Conservation (phyloP, 1,284 basidiomycete genomes). For the Cutaneotrichosporon sp. region DNA sequence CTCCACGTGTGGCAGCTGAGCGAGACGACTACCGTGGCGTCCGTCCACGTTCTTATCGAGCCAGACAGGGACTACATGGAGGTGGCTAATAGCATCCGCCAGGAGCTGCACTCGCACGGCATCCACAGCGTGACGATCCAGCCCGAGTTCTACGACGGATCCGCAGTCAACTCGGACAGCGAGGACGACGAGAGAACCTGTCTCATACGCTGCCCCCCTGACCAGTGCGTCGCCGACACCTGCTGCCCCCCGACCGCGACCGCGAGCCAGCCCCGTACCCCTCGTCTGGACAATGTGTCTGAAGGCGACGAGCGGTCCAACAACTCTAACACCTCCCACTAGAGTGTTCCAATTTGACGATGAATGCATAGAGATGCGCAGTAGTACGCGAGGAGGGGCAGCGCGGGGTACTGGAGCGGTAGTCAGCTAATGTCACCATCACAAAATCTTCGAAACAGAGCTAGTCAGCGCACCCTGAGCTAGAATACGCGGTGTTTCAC, state of each 20-base stretch:
- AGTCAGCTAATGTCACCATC: too few species aligned
- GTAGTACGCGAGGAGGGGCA: too few species aligned
- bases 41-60: conserved; percentile 86
- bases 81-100: conserved; percentile 76
- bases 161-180: conserved; percentile 22
- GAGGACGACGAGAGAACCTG: conserved; percentile 34
- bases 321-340: conserved; percentile 9
- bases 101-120: conserved; percentile 77
- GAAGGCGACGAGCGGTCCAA: conserved; percentile 22
- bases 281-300: conserved; percentile 32
- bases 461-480: too few species aligned
- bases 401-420: too few species aligned
- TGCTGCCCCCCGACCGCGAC: conserved; percentile 43
- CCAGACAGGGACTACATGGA: conserved; percentile 80
- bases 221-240: conserved; percentile 45
- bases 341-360: not conserved
- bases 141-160: conserved; percentile 37
- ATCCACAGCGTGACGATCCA: conserved; percentile 90
- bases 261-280: conserved; percentile 2
- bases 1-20: conserved; percentile 95
- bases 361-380: not conserved
- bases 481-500: too few species aligned
- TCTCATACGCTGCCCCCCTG: conserved; percentile 49
- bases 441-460: too few species aligned
- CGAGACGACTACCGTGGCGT: conserved; percentile 85